Evolutionary conservation across 75 land plant species (phyloP), one percentile per base, ranked within the genome.

Genomic region (Picea glauca): DNA sequence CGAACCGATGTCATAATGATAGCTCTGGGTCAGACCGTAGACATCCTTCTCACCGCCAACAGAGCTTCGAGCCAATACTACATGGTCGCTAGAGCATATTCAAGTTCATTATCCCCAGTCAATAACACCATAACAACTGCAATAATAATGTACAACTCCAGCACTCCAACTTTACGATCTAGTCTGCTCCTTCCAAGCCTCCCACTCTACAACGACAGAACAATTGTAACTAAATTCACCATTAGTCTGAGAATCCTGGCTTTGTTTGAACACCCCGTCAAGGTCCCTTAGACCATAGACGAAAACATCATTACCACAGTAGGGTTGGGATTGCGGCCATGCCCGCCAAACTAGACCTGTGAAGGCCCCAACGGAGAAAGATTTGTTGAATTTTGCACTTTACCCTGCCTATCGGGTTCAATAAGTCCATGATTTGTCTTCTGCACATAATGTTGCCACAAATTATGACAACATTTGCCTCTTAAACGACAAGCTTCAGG

Each of bases 251-350:
- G 85, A 8, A 86, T 90, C 86, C 62, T 86, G 18, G 84, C 81
- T 13, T 86, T 61, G 30, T 35, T 68, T 0, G 85, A 88, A 17
- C 87, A 83, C 78, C 90, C 92, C 72, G 81, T 78, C 2, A 32
- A 23, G 4, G 84, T 92, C 57, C 92, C 92, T 12, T 75, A 15
- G 1, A 65, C 78, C 0, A 65, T 90, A 15, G 83, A 80, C 77
- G 85, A 86, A 60, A 72, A 80, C 63, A 77, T 95, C 8, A 83
- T 88, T 84, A 74, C 90, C 85, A 91, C 98, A 0, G 84, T 93
- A 23, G 96, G 94, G 18, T 79, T 91, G 3, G 90, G 90, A 5
- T 60, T 80, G 30, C 74, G 70, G 35, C 64, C 38, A 17, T 94
- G 98, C 85, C 67, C 83, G 33, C 50, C 40, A 7, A 8, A 26